A percentile compares a stretch with the other conserved stretches of the same genome.
phyloP scores from a whole-genome alignment of 179 eudicot genomes.

The Beta lomatogona region DNA sequence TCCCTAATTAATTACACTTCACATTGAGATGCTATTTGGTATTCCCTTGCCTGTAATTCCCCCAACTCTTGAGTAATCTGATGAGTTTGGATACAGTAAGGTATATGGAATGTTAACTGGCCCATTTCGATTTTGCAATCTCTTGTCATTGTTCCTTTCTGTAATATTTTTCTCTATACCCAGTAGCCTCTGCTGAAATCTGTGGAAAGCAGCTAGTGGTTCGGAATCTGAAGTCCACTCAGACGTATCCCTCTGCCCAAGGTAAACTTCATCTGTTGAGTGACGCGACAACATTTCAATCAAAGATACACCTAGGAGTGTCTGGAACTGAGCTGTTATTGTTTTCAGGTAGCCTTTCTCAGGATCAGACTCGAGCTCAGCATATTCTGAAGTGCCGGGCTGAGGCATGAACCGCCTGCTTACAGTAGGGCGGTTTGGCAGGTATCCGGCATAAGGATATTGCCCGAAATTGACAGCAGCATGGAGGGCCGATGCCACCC shows the following conservation, averaged over 20 bases:
- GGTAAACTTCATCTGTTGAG: constrained; percentile 68
- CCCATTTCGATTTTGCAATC: constrained; percentile 44
- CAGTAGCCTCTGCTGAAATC: constrained; percentile 35
- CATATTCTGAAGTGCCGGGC: constrained; percentile 56
- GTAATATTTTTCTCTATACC: constrained; percentile 42
- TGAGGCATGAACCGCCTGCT: constrained; percentile 74
- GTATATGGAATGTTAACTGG: constrained; percentile 52
- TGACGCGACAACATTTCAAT: constrained; percentile 72
- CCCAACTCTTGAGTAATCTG: constrained; percentile 37
- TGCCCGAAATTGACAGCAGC: constrained; percentile 89
- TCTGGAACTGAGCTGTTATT: constrained; percentile 63
- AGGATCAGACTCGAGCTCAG: constrained; percentile 57
- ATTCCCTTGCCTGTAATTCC: constrained; percentile 55
- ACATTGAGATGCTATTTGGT: constrained; percentile 57
- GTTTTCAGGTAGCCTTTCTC: constrained; percentile 54
- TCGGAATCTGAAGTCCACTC: constrained; percentile 66
- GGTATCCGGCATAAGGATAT: constrained; percentile 81
- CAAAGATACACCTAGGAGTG: constrained; percentile 60
- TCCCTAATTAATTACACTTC: neutral
- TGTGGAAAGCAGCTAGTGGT: constrained; percentile 48
- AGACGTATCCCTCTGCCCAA: constrained; percentile 65
- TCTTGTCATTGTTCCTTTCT: constrained; percentile 41
- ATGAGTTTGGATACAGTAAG: constrained; percentile 47
- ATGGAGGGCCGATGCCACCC: constrained; percentile 85
- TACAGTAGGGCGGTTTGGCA: constrained; percentile 68